Conservation (phyloP, 805 yeast genomes). For the Scheffersomyces lignosus region DNA sequence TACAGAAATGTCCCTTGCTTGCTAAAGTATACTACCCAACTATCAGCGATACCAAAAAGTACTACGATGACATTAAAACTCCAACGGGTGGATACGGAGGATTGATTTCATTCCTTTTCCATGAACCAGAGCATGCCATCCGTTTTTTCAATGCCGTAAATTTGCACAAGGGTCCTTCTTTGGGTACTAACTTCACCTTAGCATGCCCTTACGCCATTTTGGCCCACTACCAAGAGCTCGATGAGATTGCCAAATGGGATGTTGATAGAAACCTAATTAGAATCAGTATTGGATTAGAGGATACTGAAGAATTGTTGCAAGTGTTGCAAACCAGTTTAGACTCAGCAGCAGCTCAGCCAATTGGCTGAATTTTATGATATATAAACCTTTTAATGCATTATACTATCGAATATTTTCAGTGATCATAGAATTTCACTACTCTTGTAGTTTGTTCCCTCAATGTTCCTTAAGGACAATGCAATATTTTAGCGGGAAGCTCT, state of each 20-base stretch:
- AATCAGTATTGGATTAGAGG: constrained; percentile 85
- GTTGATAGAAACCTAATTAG: constrained; percentile 77
- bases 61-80: constrained; percentile 74
- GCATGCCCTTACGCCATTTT: constrained; percentile 88
- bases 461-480: too few species aligned
- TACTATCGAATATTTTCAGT: too few species aligned
- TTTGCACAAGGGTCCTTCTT: constrained; percentile 84
- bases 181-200: constrained; percentile 86
- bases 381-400: too few species aligned
- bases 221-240: constrained; percentile 82
- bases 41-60: constrained; percentile 48
- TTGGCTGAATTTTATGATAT: too few species aligned
- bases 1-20: constrained; percentile 53
- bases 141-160: constrained; percentile 70
- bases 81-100: constrained; percentile 87
- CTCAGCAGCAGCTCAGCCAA: constrained; percentile 35
- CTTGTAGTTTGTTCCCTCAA: too few species aligned
- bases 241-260: constrained; percentile 78
- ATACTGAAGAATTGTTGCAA: constrained; percentile 52
- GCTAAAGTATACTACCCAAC: constrained; percentile 73
- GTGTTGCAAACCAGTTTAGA: constrained; percentile 55
- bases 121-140: constrained; percentile 61
- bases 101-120: constrained; percentile 70
- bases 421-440: too few species aligned
- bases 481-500: too few species aligned